Base-by-base conservation (phyloP, 2,329 filamentous ascomycete species). In the Aspergillus amoenus region DNA sequence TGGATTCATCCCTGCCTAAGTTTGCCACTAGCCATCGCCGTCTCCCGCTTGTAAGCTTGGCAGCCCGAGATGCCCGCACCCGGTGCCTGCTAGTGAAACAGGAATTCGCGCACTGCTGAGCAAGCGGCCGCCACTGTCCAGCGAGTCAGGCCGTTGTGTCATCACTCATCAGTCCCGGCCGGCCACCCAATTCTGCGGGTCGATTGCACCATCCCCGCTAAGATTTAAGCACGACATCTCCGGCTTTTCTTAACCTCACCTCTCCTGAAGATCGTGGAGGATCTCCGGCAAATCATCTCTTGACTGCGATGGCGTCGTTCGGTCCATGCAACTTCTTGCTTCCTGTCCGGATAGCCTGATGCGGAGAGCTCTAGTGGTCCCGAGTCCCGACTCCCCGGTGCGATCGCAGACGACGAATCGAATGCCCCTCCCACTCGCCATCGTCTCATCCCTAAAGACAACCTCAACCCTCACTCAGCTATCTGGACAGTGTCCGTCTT, bases 201-300 rank as follows among this genome's bases (percentile, higher is more conserved):
- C 59, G 53, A 64, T 65, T 59, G 63, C 62, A 61, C 60, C 63
- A 64, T 64, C 57, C 27, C 40, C 57, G 42, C 51, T 54, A 39
- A 40, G 30, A 13, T 24, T 43, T 54, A 41, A 59, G 58, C 60
- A 62, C 56, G 46, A 41, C 56, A 49, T 50, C 50, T 50, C 52
- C 55, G 41, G 27, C 43, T 30, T 30, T 41, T 30, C 48, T 56
- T 53, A 46, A 32, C 51, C 42, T 40, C 51, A 32, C 32, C 27
- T 45, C 51, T 56, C 55, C 55, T 56, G 55, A 56, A 52, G 55
- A 56, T 56, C 55, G 34, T 52, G 47, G 46, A 50, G 41, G 53
- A 56, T 49, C 51, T 13, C 42, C 51, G 51, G 43, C 41, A 27
- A 50, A 50, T 50, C 47, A 50, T 50, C 34, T 22, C 13, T 37